These are phyloP conservation scores for Obba rivulosa DNA, from an alignment of 768 basidiomycete genomes.

Conservation along the genomic window DNA sequence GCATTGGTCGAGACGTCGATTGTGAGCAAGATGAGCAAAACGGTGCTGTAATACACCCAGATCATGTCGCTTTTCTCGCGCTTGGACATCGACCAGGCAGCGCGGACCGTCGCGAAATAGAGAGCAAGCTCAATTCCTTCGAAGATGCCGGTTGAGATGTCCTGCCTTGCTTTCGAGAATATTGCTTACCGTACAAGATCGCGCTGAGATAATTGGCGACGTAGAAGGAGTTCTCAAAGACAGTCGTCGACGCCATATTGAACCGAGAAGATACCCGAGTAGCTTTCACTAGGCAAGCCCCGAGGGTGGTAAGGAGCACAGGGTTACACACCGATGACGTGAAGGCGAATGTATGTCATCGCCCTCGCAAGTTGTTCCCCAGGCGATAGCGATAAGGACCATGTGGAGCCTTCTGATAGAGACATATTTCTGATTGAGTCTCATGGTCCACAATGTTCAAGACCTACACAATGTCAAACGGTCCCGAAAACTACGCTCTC, in stretches of 20 bases:
- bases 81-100: conserved; percentile 2
- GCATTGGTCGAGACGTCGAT: conserved; percentile 24
- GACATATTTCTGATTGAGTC: too few relatives aligned
- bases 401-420: too few relatives aligned
- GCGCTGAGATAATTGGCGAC: conserved; percentile 23
- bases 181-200: conserved; percentile 20
- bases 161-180: not conserved
- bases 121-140: conserved; percentile 21
- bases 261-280: too few relatives aligned
- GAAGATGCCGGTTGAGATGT: conserved; percentile 1
- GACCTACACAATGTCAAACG: too few relatives aligned
- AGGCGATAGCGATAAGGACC: too few relatives aligned
- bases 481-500: too few relatives aligned
- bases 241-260: not conserved
- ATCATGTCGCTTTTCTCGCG: conserved; percentile 8
- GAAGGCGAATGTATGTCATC: too few relatives aligned
- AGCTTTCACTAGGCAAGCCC: too few relatives aligned
- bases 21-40: conserved; percentile 27
- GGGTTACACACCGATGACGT: too few relatives aligned
- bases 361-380: too few relatives aligned
- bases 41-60: conserved; percentile 18
- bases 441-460: too few relatives aligned
- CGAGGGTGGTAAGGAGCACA: too few relatives aligned
- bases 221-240: conserved; percentile 19
- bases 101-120: conserved; percentile 19